These are phyloP conservation scores for Diaporthe sp. DNA, from an alignment of 2,329 filamentous ascomycete species.

Conservation along the genomic window DNA sequence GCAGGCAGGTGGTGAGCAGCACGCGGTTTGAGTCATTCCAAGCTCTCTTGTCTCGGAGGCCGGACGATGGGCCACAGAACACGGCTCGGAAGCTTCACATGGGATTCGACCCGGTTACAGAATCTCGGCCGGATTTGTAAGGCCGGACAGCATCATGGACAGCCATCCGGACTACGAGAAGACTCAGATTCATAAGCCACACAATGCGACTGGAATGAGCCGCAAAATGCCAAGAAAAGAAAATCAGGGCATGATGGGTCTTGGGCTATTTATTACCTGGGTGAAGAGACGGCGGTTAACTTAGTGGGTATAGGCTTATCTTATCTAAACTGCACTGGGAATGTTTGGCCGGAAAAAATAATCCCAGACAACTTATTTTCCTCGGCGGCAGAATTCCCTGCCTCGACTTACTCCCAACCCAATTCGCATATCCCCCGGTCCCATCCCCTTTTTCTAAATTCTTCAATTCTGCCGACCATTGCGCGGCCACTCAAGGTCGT, in stretches of 20 bases:
- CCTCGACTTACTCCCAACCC: background rate
- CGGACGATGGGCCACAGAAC: conserved; percentile 1
- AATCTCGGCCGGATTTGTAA: background rate
- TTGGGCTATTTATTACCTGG: background rate
- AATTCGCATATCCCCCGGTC: background rate
- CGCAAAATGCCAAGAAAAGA: background rate
- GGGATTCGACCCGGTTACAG: background rate
- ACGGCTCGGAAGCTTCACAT: background rate
- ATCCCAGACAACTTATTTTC: conserved; percentile 23
- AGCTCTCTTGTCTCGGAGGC: background rate
- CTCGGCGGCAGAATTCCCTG: conserved; percentile 9
- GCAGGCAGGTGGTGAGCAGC: background rate
- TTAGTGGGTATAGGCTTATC: conserved; percentile 30
- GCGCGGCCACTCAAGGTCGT: background rate
- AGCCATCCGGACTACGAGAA: background rate
- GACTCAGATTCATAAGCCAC: background rate
- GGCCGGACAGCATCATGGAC: background rate
- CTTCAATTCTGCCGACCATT: background rate
- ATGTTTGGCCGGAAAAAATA: background rate
- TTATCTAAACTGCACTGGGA: conserved; percentile 25
- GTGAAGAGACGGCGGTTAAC: too few relatives aligned
- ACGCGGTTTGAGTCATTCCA: background rate
- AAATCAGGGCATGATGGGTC: background rate
- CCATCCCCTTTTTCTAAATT: background rate
- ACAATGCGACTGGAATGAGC: background rate